Conservation (phyloP, 2,329 filamentous ascomycete species). For the Dothistroma pini region DNA sequence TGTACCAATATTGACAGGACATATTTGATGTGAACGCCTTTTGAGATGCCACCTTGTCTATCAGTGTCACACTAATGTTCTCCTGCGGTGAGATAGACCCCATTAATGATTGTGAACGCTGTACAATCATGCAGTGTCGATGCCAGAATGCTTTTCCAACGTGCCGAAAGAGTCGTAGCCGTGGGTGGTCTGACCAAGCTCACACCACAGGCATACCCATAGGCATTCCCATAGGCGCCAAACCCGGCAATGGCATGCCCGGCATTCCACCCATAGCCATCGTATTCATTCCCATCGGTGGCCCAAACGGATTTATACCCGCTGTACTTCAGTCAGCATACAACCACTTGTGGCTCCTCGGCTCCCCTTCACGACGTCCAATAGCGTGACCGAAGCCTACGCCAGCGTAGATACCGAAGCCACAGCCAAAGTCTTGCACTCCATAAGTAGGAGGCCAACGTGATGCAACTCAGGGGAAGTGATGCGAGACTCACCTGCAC, state of each 20-base stretch:
- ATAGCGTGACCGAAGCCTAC: background rate
- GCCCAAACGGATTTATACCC: background rate
- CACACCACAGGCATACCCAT: background rate
- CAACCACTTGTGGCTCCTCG: slow-evolving; percentile 4
- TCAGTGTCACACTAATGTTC: background rate
- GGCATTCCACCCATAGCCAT: slow-evolving; percentile 5
- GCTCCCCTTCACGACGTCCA: background rate
- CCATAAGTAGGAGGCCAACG: background rate
- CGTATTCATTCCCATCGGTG: slow-evolving; percentile 3
- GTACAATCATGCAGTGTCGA: background rate
- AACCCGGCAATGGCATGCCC: background rate
- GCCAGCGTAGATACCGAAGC: background rate
- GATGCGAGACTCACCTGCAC: background rate
- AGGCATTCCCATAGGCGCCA: background rate
- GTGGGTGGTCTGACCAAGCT: background rate
- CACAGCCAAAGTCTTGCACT: background rate
- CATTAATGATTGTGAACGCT: background rate
- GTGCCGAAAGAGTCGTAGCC: background rate
- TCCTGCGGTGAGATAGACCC: background rate
- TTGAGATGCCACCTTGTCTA: background rate
- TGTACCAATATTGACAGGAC: background rate
- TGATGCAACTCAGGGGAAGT: background rate
- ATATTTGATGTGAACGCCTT: background rate
- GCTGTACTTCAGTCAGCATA: slow-evolving; percentile 1
- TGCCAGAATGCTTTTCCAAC: background rate